Conservation (phyloP, 1,139 yeast genomes). For the Yamadazyma atlantica region DNA sequence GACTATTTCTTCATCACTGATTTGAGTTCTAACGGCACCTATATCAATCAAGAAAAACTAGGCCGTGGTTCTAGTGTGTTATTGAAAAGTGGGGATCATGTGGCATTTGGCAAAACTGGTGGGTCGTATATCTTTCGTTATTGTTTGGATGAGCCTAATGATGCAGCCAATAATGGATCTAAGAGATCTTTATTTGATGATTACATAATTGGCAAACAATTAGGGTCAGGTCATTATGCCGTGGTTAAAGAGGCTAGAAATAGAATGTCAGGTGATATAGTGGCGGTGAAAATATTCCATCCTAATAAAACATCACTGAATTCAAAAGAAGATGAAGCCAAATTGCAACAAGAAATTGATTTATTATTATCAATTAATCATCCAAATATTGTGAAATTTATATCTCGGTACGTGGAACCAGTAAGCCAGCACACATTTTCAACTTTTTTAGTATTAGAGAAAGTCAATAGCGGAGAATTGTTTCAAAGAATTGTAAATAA, state of each 20-base stretch:
- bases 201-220: conserved; percentile 57
- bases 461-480: conserved; percentile 71
- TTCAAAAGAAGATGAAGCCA: conserved; percentile 42
- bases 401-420: conserved; percentile 71
- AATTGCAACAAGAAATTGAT: conserved; percentile 66
- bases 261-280: conserved; percentile 57
- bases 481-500: conserved; percentile 69
- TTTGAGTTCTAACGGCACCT: conserved; percentile 67
- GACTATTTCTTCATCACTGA: conserved; percentile 55
- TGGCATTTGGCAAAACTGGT: conserved; percentile 60
- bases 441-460: conserved; percentile 69
- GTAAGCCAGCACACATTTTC: conserved; percentile 51
- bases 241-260: conserved; percentile 69
- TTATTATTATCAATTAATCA: conserved; percentile 66
- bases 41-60: conserved; percentile 55
- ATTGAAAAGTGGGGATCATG: conserved; percentile 62
- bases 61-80: conserved; percentile 50
- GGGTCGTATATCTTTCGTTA: conserved; percentile 60
- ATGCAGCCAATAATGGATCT: conserved; percentile 14
- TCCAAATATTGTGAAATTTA: conserved; percentile 65
- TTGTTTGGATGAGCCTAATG: conserved; percentile 17
- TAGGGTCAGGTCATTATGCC: conserved; percentile 80
- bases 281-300: conserved; percentile 77
- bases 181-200: conserved; percentile 54
- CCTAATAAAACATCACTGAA: conserved; percentile 47